These are phyloP conservation scores for Dalechampia spathulata DNA, from an alignment of 441 rosid genomes.

Conservation along the genomic window DNA sequence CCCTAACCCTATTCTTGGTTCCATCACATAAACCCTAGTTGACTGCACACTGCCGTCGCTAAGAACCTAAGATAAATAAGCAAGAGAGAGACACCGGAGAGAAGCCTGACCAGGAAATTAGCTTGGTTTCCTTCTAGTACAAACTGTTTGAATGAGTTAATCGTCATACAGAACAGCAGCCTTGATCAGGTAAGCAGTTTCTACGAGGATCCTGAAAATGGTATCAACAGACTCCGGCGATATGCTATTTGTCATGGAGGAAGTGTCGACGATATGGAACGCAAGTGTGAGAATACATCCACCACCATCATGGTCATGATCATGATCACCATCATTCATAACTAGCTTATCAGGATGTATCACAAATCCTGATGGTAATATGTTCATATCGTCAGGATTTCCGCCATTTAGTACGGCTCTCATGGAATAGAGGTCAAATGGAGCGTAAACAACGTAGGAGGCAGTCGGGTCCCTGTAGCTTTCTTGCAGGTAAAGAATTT, in stretches of 20 bases:
- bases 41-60: too few relatives aligned
- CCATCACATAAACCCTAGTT: neutral
- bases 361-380: constrained; percentile 40
- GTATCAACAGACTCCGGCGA: constrained; percentile 8
- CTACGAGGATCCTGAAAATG: constrained; percentile 11
- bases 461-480: constrained; percentile 24
- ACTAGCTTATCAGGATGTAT: constrained; percentile 28
- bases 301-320: neutral
- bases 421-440: constrained; percentile 26
- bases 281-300: constrained; percentile 33
- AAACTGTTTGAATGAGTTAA: too few relatives aligned
- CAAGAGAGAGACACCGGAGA: neutral
- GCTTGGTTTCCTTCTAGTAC: neutral
- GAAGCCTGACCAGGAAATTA: neutral
- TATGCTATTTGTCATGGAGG: neutral
- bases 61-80: too few relatives aligned
- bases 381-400: constrained; percentile 18
- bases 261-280: constrained; percentile 25
- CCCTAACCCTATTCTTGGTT: too few relatives aligned
- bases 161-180: constrained; percentile 11
- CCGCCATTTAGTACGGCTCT: constrained; percentile 24
- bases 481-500: constrained; percentile 35
- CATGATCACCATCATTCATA: neutral
- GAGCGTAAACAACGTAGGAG: constrained; percentile 35
- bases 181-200: constrained; percentile 17